These are phyloP conservation scores for Alternaria gaisen DNA, from an alignment of 2,329 filamentous ascomycete species.

Conservation along the genomic window DNA sequence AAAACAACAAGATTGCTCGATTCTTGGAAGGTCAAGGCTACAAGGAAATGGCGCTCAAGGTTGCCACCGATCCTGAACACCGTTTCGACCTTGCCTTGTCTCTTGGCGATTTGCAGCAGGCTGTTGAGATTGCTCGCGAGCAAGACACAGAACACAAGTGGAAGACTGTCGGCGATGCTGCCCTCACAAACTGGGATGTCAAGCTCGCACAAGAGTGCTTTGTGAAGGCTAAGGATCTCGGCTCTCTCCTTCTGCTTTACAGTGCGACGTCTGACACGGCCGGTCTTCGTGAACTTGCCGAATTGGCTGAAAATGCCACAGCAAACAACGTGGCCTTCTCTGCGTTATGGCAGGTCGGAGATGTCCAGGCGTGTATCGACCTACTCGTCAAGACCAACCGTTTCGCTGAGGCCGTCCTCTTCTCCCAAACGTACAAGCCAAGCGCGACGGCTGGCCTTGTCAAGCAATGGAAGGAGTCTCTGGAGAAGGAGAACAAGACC, in stretches of 20 bases:
- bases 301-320: constrained; percentile 77
- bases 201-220: constrained; percentile 92
- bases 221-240: constrained; percentile 86
- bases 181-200: constrained; percentile 86
- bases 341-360: constrained; percentile 84
- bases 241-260: constrained; percentile 86
- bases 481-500: constrained; percentile 86
- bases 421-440: constrained; percentile 95
- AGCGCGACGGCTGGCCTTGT: constrained; percentile 74
- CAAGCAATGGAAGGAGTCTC: constrained; percentile 78
- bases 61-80: constrained; percentile 94
- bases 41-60: constrained; percentile 93
- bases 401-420: constrained; percentile 85
- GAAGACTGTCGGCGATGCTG: constrained; percentile 96
- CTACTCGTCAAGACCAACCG: constrained; percentile 81
- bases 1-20: constrained; percentile 97
- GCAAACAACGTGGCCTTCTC: constrained; percentile 95
- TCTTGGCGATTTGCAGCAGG: constrained; percentile 84
- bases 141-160: constrained; percentile 95
- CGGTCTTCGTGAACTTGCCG: constrained; percentile 76
- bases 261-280: constrained; percentile 82
- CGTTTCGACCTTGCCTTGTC: constrained; percentile 91
- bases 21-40: constrained; percentile 98
- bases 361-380: constrained; percentile 82
- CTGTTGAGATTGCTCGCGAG: constrained; percentile 81